Base-by-base conservation (phyloP, 192 early-diverging fungal genomes). In the Podila horticola region DNA sequence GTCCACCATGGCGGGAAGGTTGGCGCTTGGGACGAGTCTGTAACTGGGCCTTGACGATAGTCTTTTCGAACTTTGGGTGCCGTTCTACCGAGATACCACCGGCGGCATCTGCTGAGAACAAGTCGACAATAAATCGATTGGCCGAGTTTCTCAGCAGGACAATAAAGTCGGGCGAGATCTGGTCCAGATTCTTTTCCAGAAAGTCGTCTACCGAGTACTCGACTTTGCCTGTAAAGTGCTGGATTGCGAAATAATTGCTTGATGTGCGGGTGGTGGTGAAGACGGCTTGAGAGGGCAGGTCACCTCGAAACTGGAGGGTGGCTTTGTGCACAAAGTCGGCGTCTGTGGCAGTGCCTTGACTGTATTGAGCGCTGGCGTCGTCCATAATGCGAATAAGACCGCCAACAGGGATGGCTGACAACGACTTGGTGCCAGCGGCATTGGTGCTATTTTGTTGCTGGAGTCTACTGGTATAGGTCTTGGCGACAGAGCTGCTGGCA, bases 201-300 rank as follows among this genome's bases (percentile, higher is more conserved):
- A 98, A 95, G 31, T 88, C 87, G 49, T 91, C 89, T 33, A 93
- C 85, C n/a, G 92, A 90, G 81, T 98, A 98, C 67, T 90, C 88
- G 19, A 97, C 89, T 38, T 77, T 62, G 49, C 90, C 90, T 20
- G 90, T 68, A 75, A 89, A 96, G 72, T 97, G 95, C 52, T 90
- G 85, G 57, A 97, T 87, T 38, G 90, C 91, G 84, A 97, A 96
- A 13, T 75, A 74, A 31, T 86, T 85, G 38, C 79, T 82, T 0
- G 66, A 77, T 3, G 84, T 62, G 22, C 79, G 66, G 36, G 82
- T 85, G 7, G 65, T 66, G 22, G 79, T 84, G 67, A 90, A 52
- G 66, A 85, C 45, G 69, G 70, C 61, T 84, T 86, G 41, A 57
- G 60, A 22, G 73, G 75, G 69, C 60, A 75, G 31, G 50, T 74